Base-by-base conservation (phyloP, 2,329 filamentous ascomycete species). In the Ophiosphaerella narmari region DNA sequence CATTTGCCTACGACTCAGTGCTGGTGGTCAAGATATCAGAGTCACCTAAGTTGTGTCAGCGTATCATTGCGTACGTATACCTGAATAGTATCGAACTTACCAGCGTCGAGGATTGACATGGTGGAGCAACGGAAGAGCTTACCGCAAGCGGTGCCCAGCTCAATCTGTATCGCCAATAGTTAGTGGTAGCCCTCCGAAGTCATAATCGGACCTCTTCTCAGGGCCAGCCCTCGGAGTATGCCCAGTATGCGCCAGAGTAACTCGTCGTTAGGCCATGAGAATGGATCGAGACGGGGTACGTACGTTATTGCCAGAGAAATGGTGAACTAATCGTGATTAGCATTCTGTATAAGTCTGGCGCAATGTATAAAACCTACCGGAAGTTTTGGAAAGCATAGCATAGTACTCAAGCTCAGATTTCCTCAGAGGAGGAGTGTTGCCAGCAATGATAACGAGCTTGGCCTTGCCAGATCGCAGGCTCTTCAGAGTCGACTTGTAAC, bases 221-320 rank as follows among this genome's bases (percentile, higher is more conserved):
- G 90, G 91, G 90, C 80, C 81, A 79, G 74, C 68, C 75, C 79
- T 78, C 74, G 57, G 66, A 70, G 73, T 63, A 71, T 53, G 57
- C 47, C 50, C 48, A 48, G 56, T 60, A 52, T 57, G 47, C 52
- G 48, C 38, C 49, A 52, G 39, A 48, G 59, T 53, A 62, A 62
- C 59, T 71, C 66, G 67, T 73, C 70, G 66, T 68, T 67, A 74
- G 68, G 69, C 71, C 67, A 62, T 67, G 61, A 72, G 69, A 65
- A 62, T 48, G 63, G 61, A 59, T 59, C 56, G 46, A 45, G 57
- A 34, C 32, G 37, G 52, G 46, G 43, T 57, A 91, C 93, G 88
- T 88, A 97, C 93, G 86, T 97, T 97, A 88, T 95, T 96, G 74
- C 94, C 94, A 68, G 85, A 85, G 83, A 97, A 97, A 85, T 99